Evolutionary conservation across 768 basidiomycete species (phyloP).

Genomic region (Leccinellum albellum): DNA sequence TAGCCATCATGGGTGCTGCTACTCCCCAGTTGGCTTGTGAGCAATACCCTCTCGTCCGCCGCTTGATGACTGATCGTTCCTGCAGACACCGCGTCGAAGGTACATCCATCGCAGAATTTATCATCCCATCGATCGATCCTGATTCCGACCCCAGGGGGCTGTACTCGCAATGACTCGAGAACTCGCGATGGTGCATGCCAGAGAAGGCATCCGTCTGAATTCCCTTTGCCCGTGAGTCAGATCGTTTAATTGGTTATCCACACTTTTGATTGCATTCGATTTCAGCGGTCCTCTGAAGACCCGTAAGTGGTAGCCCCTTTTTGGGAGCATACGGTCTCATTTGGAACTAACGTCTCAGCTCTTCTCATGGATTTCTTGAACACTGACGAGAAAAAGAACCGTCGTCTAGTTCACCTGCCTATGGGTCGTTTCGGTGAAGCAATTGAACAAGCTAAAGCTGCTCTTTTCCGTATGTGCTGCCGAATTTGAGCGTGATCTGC

Average conservation of each 20-base stretch:
- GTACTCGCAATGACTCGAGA: slow-evolving; percentile 99
- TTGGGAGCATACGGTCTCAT: neutral
- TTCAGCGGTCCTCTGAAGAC: slow-evolving; percentile 90
- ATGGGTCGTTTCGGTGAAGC: slow-evolving; percentile 99
- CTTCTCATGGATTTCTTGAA: slow-evolving; percentile 98
- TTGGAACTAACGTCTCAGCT: slow-evolving; percentile 42
- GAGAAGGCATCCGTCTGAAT: slow-evolving; percentile 95
- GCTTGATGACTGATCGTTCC: slow-evolving; percentile 5
- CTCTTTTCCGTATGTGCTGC: slow-evolving; percentile 81
- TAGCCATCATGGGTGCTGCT: slow-evolving; percentile 92
- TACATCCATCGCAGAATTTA: slow-evolving; percentile 23
- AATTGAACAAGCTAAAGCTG: slow-evolving; percentile 88
- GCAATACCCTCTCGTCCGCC: neutral
- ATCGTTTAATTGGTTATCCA: neutral
- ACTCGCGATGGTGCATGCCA: slow-evolving; percentile 95
- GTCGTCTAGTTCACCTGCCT: slow-evolving; percentile 85
- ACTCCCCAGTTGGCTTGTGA: slow-evolving; percentile 97
- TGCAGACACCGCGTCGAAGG: slow-evolving; percentile 92
- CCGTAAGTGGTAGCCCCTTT: slow-evolving; percentile 50
- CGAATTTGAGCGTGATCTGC: slow-evolving; percentile 1
- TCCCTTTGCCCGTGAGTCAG: slow-evolving; percentile 86
- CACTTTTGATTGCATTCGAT: slow-evolving; percentile 4
- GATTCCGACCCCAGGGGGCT: slow-evolving; percentile 57
- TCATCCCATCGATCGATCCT: slow-evolving; percentile 8
- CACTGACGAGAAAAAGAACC: slow-evolving; percentile 90